Conservation (phyloP, 306 rosid genomes). For the Rubus parviflorus region DNA sequence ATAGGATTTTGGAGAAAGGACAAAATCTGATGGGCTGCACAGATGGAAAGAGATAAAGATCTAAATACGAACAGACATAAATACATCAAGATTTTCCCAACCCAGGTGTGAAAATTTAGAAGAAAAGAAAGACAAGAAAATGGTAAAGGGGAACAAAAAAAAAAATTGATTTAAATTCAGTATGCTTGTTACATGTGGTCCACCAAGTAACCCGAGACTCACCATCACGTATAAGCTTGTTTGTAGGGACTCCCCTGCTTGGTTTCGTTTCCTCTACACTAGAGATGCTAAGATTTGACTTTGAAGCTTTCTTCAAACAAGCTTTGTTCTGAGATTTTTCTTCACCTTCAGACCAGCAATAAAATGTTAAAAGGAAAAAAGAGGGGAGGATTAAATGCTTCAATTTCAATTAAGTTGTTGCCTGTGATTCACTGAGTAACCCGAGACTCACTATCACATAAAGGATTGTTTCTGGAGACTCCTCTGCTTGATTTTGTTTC, state of each 20-base stretch:
- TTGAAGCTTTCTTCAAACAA: constrained; percentile 36
- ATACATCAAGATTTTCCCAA: neutral
- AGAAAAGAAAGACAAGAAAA: neutral
- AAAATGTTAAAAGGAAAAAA: neutral
- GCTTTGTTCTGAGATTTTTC: constrained; percentile 35
- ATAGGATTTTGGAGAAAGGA: constrained; percentile 61
- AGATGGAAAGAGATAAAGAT: constrained; percentile 15
- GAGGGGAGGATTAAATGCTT: constrained; percentile 1
- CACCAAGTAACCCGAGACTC: constrained; percentile 30
- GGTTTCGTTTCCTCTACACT: constrained; percentile 37
- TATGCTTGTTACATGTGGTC: neutral
- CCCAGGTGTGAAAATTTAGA: neutral
- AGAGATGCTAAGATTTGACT: constrained; percentile 31
- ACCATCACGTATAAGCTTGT: constrained; percentile 74
- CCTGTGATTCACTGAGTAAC: constrained; percentile 8
- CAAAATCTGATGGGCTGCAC: constrained; percentile 77
- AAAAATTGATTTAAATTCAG: neutral
- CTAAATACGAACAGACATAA: constrained; percentile 8
- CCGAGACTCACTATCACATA: constrained; percentile 58
- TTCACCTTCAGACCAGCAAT: constrained; percentile 38
- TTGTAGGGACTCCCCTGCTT: constrained; percentile 30
- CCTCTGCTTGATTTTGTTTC: constrained; percentile 39
- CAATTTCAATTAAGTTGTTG: neutral
- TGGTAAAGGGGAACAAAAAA: neutral
- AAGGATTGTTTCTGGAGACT: constrained; percentile 42